phyloP scores from a whole-genome alignment of 2,329 filamentous ascomycete species.

The Xylaria digitata region DNA sequence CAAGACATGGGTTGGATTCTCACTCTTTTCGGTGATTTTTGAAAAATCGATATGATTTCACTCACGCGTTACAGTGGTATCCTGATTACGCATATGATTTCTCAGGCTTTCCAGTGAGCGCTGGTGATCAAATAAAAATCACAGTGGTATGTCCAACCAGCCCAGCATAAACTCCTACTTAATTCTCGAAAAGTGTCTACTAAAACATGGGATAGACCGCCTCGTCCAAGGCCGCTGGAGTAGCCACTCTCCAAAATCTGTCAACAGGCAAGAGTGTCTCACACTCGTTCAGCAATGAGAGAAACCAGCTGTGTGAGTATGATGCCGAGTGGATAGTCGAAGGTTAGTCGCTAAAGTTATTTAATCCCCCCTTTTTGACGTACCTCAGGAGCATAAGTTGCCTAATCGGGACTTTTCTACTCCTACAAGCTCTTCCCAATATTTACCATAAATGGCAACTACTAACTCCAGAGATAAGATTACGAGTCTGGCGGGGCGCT shows the following conservation, averaged over 20 bases:
- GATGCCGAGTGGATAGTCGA: constrained; percentile 75
- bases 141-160: constrained; percentile 41
- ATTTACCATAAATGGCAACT: too few species aligned
- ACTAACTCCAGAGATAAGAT: constrained; percentile 45
- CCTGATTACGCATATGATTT: constrained; percentile 67
- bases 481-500: constrained; percentile 55
- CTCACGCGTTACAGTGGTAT: too few species aligned
- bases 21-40: too few species aligned
- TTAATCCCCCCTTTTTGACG: too few species aligned
- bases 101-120: constrained; percentile 54
- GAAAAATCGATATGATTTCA: too few species aligned
- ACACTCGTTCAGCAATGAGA: constrained; percentile 61
- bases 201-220: constrained; percentile 26
- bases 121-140: constrained; percentile 46
- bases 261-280: constrained; percentile 63
- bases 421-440: too few species aligned
- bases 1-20: too few species aligned
- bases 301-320: constrained; percentile 60
- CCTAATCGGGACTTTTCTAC: too few species aligned
- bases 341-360: constrained; percentile 16
- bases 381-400: too few species aligned
- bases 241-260: constrained; percentile 55
- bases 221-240: constrained; percentile 36
- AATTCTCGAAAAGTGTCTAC: not conserved
- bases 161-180: constrained; percentile 2